A percentile compares a stretch with the other conserved stretches of the same genome.
Evolutionary conservation across 352 stramenopile genomes (phyloP).

Genomic region (Globisporangium apiculatum): DNA sequence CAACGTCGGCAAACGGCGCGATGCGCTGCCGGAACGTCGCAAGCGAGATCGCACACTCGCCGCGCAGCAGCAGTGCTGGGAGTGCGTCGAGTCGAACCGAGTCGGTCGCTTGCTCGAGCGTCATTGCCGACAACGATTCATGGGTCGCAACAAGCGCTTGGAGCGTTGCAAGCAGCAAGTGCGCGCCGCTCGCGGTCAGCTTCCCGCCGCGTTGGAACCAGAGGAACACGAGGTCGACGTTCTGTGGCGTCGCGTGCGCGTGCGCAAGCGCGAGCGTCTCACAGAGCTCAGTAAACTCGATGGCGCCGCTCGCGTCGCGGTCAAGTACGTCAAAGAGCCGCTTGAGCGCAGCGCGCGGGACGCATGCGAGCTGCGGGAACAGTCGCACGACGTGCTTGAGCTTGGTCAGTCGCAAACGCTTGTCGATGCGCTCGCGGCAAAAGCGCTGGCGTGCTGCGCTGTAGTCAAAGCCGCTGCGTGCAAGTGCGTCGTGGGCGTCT

Average conservation of each 20-base stretch:
- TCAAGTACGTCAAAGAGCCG: slow-evolving; percentile 48
- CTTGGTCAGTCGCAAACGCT: slow-evolving; percentile 29
- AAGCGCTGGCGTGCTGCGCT: slow-evolving; percentile 23
- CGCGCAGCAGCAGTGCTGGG: slow-evolving; percentile 15
- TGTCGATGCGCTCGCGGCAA: slow-evolving; percentile 34
- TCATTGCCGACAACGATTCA: slow-evolving; percentile 11
- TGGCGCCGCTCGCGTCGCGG: slow-evolving; percentile 24
- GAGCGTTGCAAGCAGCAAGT: slow-evolving; percentile 27
- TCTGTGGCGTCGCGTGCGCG: slow-evolving; percentile 17
- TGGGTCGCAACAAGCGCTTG: slow-evolving; percentile 11
- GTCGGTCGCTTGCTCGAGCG: slow-evolving; percentile 11
- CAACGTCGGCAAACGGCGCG: slow-evolving; percentile 19
- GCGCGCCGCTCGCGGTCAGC: slow-evolving; percentile 25
- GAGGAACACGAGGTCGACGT: slow-evolving; percentile 45
- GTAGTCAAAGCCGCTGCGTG: slow-evolving; percentile 1
- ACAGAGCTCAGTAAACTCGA: slow-evolving; percentile 66
- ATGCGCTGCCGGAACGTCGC: slow-evolving; percentile 24
- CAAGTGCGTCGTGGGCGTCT: neutral
- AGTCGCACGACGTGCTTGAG: slow-evolving; percentile 44
- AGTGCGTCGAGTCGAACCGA: slow-evolving; percentile 8
- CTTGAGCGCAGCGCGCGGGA: slow-evolving; percentile 26
- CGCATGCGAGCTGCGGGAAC: slow-evolving; percentile 36
- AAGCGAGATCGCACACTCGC: slow-evolving; percentile 13
- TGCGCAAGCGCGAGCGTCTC: slow-evolving; percentile 41
- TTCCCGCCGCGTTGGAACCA: slow-evolving; percentile 38